These are phyloP conservation scores for Rhizophagus prolifer DNA, from an alignment of 192 early-diverging fungal species.

Conservation along the genomic window DNA sequence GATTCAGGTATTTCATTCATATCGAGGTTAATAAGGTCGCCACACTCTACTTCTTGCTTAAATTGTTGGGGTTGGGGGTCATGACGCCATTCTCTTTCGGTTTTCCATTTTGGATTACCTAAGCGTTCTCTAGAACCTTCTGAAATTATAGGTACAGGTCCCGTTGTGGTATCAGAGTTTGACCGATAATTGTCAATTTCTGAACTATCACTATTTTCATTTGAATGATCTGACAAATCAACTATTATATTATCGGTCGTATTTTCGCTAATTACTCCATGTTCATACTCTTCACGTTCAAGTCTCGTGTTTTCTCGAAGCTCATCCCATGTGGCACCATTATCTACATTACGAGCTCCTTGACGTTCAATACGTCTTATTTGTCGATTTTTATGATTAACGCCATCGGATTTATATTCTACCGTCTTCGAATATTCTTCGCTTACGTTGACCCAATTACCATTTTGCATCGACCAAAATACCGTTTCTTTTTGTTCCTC, in stretches of 20 bases:
- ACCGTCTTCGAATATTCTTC: not conserved
- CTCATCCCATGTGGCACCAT: slow-evolving; percentile 4
- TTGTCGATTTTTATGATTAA: not conserved
- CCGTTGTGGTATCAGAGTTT: not conserved
- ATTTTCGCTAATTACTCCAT: not conserved
- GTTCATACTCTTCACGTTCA: not conserved
- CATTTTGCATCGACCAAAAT: slow-evolving; percentile 31
- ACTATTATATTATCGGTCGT: not conserved
- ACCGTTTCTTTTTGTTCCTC: slow-evolving; percentile 34
- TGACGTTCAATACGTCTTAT: not conserved
- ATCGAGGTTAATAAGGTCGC: slow-evolving; percentile 4
- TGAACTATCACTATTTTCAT: not conserved
- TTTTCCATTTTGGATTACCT: slow-evolving; percentile 20
- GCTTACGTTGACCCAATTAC: slow-evolving; percentile 28
- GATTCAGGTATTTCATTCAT: not conserved
- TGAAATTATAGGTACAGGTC: not conserved
- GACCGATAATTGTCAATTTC: not conserved
- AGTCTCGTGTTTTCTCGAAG: not conserved
- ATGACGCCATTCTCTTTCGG: slow-evolving; percentile 12
- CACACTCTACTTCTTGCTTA: not conserved
- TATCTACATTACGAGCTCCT: too few relatives aligned
- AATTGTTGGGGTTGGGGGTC: not conserved
- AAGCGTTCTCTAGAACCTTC: slow-evolving; percentile 5
- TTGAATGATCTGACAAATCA: not conserved
- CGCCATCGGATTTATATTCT: not conserved